These are phyloP conservation scores for Fibroporia radiculosa DNA, from an alignment of 768 basidiomycete species.

Conservation along the genomic window DNA sequence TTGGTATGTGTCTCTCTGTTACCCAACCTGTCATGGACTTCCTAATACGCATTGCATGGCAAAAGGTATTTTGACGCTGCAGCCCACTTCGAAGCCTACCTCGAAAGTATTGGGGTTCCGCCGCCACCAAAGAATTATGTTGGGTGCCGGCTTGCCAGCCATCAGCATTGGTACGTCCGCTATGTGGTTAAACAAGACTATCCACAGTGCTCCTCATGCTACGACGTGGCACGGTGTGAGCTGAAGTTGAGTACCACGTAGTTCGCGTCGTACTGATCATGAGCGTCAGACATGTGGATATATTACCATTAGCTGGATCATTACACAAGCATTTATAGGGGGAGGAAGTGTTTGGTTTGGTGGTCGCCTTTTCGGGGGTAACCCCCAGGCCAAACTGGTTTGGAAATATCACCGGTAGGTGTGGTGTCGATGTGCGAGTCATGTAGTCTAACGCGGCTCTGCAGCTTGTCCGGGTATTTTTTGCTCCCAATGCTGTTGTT, in stretches of 20 bases:
- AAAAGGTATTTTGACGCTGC: slow-evolving; percentile 75
- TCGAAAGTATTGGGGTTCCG: slow-evolving; percentile 60
- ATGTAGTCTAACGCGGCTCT: background rate
- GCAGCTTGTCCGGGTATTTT: slow-evolving; percentile 66
- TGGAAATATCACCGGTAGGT: slow-evolving; percentile 81
- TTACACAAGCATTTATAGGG: slow-evolving; percentile 54
- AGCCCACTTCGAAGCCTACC: slow-evolving; percentile 59
- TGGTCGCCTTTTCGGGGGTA: slow-evolving; percentile 66
- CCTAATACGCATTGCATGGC: background rate
- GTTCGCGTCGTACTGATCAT: background rate
- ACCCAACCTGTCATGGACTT: background rate
- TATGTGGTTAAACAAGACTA: slow-evolving; percentile 54
- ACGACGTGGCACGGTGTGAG: slow-evolving; percentile 71
- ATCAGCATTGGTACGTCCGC: slow-evolving; percentile 55
- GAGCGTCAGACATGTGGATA: slow-evolving; percentile 53
- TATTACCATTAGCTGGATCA: slow-evolving; percentile 52
- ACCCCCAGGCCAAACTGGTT: slow-evolving; percentile 56
- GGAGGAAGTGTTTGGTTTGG: slow-evolving; percentile 73
- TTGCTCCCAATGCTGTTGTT: slow-evolving; percentile 53
- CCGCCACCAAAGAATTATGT: slow-evolving; percentile 61
- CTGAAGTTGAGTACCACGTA: background rate
- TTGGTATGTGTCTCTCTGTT: slow-evolving; percentile 34
- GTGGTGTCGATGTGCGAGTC: too few relatives aligned
- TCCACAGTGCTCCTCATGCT: slow-evolving; percentile 47
- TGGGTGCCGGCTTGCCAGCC: slow-evolving; percentile 46